phyloP scores from a whole-genome alignment of 108 stramenopile species.

The Nannochloropsis gaditana region DNA sequence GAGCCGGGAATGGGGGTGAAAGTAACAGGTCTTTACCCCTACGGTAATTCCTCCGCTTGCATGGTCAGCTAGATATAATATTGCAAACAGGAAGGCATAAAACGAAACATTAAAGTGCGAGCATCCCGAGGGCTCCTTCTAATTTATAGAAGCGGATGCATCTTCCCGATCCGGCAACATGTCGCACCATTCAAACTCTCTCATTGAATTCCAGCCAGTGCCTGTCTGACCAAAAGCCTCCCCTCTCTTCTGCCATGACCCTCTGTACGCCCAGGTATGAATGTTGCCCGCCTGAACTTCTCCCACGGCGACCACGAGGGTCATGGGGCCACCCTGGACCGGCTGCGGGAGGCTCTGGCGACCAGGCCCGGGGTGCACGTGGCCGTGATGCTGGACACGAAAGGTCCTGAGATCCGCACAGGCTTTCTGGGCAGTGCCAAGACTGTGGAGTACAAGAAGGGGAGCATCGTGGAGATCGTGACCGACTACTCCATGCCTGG shows the following conservation, averaged over 20 bases:
- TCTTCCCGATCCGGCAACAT: too few species aligned
- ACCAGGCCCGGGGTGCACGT: constrained; percentile 40
- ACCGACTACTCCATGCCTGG: constrained; percentile 19
- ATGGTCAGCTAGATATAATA: too few species aligned
- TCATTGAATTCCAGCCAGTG: too few species aligned
- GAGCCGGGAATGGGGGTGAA: not conserved
- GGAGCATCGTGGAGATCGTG: constrained; percentile 20
- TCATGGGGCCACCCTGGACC: constrained; percentile 49
- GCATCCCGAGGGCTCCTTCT: too few species aligned
- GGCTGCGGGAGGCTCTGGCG: constrained; percentile 50
- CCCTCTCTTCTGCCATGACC: not conserved
- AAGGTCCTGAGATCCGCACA: constrained; percentile 58
- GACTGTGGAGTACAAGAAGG: constrained; percentile 12
- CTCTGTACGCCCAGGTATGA: constrained; percentile 63
- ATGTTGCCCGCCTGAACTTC: constrained; percentile 85
- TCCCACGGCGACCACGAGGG: constrained; percentile 63
- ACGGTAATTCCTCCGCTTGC: too few species aligned
- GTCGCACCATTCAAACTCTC: too few species aligned
- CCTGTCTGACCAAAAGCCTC: not conserved
- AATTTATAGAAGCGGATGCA: too few species aligned
- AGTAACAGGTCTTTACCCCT: not conserved
- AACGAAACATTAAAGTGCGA: not conserved
- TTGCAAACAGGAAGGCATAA: not conserved
- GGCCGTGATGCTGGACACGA: constrained; percentile 52
- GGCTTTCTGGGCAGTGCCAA: constrained; percentile 31